Evolutionary conservation across 2,329 filamentous ascomycete genomes (phyloP), one percentile per base, ranked within the genome.

Genomic region (Penicillium corylophilum): DNA sequence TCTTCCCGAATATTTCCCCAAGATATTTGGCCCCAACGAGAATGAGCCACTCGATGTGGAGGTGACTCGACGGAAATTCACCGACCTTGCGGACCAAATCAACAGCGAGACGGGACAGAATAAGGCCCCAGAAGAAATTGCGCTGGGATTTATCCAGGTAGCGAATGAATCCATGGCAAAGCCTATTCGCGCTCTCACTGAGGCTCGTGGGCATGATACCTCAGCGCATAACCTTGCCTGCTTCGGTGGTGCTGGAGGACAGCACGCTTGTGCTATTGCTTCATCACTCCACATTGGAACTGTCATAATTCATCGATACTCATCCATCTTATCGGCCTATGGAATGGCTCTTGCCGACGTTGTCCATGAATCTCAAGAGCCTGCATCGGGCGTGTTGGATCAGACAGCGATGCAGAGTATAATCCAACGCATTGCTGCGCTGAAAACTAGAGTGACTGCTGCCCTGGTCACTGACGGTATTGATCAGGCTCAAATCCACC

Each of bases 1-100:
- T 2, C 73, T 96, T 1, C 91, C 91, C 0, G 89, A 95, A 53
- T 95, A 95, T 78, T 96, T 96, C 71, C 92, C 92, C n/a, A n/a
- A n/a, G n/a, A n/a, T n/a, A n/a, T n/a, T n/a, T n/a, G n/a, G n/a
- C n/a, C n/a, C n/a, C n/a, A n/a, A n/a, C n/a, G n/a, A n/a, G n/a
- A n/a, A n/a, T 54, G 83, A 95, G 68, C 87, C 85, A 0, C 74
- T 96, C 1, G 91, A 96, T 66, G n/a, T n/a, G n/a, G n/a, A n/a
- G 75, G 82, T 1, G 81, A 86, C 46, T 87, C 88, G 0, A 94
- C 88, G 63, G 82, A 84, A 67, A n/a, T n/a, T n/a, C n/a, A n/a
- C n/a, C n/a, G n/a, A n/a, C n/a, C n/a, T n/a, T n/a, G n/a, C n/a
- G n/a, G n/a, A n/a, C n/a, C n/a, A n/a, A n/a, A n/a, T n/a, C n/a